Evolutionary conservation across 2,329 filamentous ascomycete species (phyloP), one percentile per base, ranked within the genome.

Genomic region (Aureobasidium sp.): DNA sequence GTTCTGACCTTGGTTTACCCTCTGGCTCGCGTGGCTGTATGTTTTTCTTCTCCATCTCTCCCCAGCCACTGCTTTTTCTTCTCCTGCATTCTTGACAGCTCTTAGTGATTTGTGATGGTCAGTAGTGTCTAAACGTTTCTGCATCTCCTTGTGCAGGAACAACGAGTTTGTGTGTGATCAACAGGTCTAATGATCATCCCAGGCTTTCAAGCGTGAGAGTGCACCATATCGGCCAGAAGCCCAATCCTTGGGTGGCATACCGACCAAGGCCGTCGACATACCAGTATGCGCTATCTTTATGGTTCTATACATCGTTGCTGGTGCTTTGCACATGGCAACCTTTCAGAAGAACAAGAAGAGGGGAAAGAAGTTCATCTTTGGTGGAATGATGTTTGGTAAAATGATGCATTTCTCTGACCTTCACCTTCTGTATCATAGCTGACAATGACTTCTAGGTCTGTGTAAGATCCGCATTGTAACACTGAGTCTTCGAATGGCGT

Each of bases 241-340:
- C 13, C 84, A 86, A 46, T 69, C 71, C 17, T 73, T 86, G 20
- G 87, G 87, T 63, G 83, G 85, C 27, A 66, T 75, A 8, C 88
- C 89, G 1, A 81, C 78, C 1, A 69, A 79, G 4, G 65, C 70
- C 2, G 75, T 87, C 65, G 89, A 92, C 71, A 79, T 86, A 8
- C 86, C 88, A 41, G 79, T 90, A 70, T 83, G 78, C 64, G 78
- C 81, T 59, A 81, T 89, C 62, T 82, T 92, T 65, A 72, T 91
- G 15, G 71, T 74, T 44, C 71, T 88, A 62, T 89, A 86, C 73
- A 63, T 82, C 37, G 41, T 69, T 51, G 79, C 76, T n/a, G 85
- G 82, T 8, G 75, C 72, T 17, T 66, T 76, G 63, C 83, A 89
- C 77, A 83, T 87, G 79, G 77, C 77, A 52, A 80, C 87, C 52